Conservation (phyloP, 768 basidiomycete genomes). For the Russula brevipes region DNA sequence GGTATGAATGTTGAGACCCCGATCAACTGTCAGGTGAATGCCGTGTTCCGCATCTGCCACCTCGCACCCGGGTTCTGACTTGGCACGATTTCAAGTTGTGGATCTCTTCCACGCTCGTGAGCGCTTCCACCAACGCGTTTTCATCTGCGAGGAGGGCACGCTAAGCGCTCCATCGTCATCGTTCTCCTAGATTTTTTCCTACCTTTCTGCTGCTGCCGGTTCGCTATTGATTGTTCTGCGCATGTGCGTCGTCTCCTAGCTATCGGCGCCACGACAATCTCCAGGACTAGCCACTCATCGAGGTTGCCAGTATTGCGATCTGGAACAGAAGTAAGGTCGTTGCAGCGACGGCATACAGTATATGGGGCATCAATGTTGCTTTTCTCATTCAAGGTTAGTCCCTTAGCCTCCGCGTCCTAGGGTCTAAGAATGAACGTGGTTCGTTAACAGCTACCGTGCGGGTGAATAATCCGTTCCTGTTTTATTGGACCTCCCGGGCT, state of each 20-base stretch:
- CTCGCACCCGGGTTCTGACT: not conserved
- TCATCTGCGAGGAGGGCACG: not conserved
- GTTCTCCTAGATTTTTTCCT: not conserved
- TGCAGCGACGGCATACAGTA: not conserved
- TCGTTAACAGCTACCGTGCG: not conserved
- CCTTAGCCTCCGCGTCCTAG: no score
- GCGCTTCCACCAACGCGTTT: not conserved
- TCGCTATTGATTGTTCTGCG: conserved; percentile 9
- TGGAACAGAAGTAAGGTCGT: not conserved
- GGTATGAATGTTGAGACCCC: no score
- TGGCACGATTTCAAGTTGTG: not conserved
- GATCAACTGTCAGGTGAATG: no score
- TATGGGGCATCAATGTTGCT: not conserved
- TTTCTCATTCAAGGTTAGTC: conserved; percentile 7
- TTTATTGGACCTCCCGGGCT: not conserved
- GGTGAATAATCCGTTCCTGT: not conserved
- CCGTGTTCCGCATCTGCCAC: not conserved
- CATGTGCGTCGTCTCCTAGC: not conserved
- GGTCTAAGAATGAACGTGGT: no score
- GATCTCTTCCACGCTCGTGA: not conserved
- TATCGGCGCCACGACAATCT: not conserved
- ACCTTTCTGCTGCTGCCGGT: not conserved
- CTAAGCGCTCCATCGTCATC: not conserved
- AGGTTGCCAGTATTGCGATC: not conserved
- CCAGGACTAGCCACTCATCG: no score